Evolutionary conservation across 2,329 filamentous ascomycete species (phyloP).

Genomic region (Talaromyces albobiverticillius): DNA sequence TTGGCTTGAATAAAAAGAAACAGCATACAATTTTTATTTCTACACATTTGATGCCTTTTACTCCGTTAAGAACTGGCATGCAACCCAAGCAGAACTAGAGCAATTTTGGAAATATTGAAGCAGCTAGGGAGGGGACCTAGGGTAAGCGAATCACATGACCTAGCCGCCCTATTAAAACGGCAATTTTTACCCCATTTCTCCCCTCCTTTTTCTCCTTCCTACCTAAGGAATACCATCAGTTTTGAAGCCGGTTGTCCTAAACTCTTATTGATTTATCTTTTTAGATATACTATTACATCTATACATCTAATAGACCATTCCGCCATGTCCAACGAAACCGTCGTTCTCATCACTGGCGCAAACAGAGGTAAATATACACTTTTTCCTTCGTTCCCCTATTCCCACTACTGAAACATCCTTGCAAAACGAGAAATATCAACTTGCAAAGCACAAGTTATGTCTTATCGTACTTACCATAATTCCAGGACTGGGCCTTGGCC

Average conservation of each 20-base stretch:
- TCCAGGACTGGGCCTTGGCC: conserved; percentile 11
- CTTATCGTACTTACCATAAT: too few relatives aligned
- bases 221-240: neutral
- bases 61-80: too few relatives aligned
- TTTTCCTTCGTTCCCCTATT: neutral
- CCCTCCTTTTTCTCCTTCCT: neutral
- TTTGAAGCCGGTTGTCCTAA: neutral
- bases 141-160: neutral
- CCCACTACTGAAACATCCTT: too few relatives aligned
- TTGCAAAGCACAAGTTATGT: too few relatives aligned
- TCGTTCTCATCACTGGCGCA: conserved; percentile 12
- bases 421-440: too few relatives aligned
- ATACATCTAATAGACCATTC: neutral
- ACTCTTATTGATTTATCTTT: neutral
- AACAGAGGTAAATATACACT: conserved; percentile 10
- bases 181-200: neutral
- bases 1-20: too few relatives aligned
- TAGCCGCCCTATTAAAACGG: neutral
- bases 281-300: neutral
- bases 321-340: conserved; percentile 12
- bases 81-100: too few relatives aligned
- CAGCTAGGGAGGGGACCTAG: neutral
- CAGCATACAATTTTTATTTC: too few relatives aligned
- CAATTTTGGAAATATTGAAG: too few relatives aligned
- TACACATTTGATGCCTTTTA: too few relatives aligned